These are phyloP conservation scores for Salix dunnii DNA, from an alignment of 345 rosid genomes.

Conservation along the genomic window DNA sequence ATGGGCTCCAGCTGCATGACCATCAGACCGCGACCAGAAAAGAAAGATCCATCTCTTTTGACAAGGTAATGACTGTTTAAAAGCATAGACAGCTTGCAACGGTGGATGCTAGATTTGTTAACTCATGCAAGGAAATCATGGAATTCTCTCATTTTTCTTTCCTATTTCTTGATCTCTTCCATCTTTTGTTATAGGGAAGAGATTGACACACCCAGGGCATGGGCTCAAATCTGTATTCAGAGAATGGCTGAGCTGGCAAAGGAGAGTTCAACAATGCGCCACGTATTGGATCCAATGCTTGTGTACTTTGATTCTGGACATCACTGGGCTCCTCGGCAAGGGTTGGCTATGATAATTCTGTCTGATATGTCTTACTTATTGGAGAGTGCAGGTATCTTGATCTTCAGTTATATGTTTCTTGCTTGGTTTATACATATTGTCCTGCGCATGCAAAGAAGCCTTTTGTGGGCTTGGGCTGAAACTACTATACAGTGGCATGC, in stretches of 20 bases:
- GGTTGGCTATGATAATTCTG: slow-evolving; percentile 64
- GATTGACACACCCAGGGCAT: slow-evolving; percentile 74
- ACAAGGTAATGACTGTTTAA: slow-evolving; percentile 49
- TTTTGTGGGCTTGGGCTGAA: not conserved
- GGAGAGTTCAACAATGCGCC: slow-evolving; percentile 80
- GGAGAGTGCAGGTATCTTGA: slow-evolving; percentile 58
- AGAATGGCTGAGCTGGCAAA: slow-evolving; percentile 85
- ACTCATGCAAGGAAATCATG: not conserved
- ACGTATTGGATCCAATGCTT: slow-evolving; percentile 79
- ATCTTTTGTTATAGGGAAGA: slow-evolving; percentile 61
- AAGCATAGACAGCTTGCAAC: not conserved
- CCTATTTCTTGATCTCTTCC: not conserved
- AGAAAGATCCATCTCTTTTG: slow-evolving; percentile 73
- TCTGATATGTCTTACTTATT: slow-evolving; percentile 69
- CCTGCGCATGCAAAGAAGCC: not conserved
- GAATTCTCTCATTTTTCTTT: not conserved
- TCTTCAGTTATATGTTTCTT: slow-evolving; percentile 1
- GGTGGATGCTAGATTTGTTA: not conserved
- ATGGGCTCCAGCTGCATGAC: slow-evolving; percentile 49
- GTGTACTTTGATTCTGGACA: slow-evolving; percentile 61
- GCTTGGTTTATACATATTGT: not conserved
- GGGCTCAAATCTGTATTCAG: slow-evolving; percentile 94
- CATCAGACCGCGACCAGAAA: slow-evolving; percentile 56
- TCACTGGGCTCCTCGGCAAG: slow-evolving; percentile 76
- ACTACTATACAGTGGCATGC: not conserved